Conservation (phyloP, 2,329 filamentous ascomycete species). For the Thielaviopsis musarum region DNA sequence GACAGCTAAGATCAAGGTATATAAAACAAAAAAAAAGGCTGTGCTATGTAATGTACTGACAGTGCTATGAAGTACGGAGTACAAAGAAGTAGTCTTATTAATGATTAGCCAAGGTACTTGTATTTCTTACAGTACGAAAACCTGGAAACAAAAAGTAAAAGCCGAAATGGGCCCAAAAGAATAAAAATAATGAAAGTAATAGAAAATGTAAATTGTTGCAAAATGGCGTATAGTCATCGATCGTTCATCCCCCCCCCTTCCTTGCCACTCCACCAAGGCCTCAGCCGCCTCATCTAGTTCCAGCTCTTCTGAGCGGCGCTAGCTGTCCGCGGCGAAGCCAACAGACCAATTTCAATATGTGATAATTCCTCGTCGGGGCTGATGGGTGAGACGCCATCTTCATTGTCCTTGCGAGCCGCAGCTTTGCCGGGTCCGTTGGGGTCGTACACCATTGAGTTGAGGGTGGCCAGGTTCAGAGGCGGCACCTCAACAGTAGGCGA, state of each 20-base stretch:
- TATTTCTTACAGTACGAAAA: background rate
- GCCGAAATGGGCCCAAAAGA: background rate
- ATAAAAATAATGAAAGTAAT: background rate
- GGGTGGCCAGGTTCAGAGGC: slow-evolving; percentile 16
- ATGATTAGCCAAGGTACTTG: too few species aligned
- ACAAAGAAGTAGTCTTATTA: background rate
- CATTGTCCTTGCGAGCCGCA: slow-evolving; percentile 19
- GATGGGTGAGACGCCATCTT: slow-evolving; percentile 16
- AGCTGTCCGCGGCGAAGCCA: slow-evolving; percentile 3
- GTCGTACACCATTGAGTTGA: slow-evolving; percentile 37
- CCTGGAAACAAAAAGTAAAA: background rate
- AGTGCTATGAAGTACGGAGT: background rate
- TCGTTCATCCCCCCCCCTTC: background rate
- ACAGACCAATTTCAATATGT: slow-evolving; percentile 8
- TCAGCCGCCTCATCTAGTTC: background rate
- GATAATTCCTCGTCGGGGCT: background rate
- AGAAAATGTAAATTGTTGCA: background rate
- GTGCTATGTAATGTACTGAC: background rate
- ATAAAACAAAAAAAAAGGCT: slow-evolving; percentile 1
- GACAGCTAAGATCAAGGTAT: background rate
- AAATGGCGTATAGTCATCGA: background rate
- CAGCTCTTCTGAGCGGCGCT: background rate
- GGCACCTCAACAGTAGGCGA: background rate
- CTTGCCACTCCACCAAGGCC: background rate
- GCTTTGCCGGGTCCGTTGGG: slow-evolving; percentile 22